phyloP scores from a whole-genome alignment of 1,284 basidiomycete species.

The Xerocomus amazonicus region DNA sequence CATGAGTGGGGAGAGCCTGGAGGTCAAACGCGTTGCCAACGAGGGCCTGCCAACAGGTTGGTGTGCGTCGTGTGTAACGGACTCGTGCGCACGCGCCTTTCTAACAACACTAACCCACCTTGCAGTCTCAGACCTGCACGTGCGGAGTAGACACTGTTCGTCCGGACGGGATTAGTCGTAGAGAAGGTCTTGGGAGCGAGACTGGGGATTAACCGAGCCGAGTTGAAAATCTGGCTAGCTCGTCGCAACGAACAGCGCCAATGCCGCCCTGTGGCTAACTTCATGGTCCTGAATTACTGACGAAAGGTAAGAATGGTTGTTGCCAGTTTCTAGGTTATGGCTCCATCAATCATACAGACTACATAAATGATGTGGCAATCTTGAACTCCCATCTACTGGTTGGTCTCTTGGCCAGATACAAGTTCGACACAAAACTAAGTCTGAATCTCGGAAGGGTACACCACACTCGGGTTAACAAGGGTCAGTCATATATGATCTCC shows the following conservation, averaged over 20 bases:
- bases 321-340: conserved; percentile 6
- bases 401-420: too few species aligned
- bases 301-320: neutral
- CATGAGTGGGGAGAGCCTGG: conserved; percentile 26
- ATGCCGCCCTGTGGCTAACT: conserved; percentile 7
- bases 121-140: neutral
- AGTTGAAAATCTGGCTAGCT: conserved; percentile 7
- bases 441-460: too few species aligned
- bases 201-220: conserved; percentile 8
- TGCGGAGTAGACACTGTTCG: neutral
- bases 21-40: neutral
- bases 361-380: neutral
- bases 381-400: too few species aligned
- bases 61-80: conserved; percentile 5
- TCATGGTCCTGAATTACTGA: conserved; percentile 12
- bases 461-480: neutral
- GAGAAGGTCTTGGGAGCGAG: neutral
- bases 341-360: conserved; percentile 7
- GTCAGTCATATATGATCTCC: conserved; percentile 41
- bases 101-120: conserved; percentile 2
- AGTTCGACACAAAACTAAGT: too few species aligned
- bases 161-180: neutral
- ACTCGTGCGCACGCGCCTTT: conserved; percentile 14
- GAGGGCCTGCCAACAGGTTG: conserved; percentile 16
- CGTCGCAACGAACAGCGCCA: conserved; percentile 13